Evolutionary conservation across 176 grass and related monocot species (phyloP).

Genomic region (Musa troglodytarum): DNA sequence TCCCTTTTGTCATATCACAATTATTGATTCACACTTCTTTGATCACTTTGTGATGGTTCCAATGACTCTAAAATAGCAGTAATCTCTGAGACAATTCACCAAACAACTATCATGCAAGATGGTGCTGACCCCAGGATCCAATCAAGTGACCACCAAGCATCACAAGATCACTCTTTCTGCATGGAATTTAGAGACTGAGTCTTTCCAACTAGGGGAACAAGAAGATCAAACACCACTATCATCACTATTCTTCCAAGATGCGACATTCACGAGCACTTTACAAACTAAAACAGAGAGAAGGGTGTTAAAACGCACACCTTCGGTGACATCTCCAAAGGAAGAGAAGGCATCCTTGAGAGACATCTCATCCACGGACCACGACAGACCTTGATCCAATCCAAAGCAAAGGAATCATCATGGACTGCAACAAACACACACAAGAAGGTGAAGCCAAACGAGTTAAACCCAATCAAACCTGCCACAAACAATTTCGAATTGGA

Average conservation of each 20-base stretch:
- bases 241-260: neutral
- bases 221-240: neutral
- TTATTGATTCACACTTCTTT: neutral
- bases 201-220: too few relatives aligned
- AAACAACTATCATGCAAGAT: constrained; percentile 18
- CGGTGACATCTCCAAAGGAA: constrained; percentile 63
- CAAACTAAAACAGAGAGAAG: neutral
- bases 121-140: neutral
- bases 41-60: neutral
- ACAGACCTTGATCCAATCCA: constrained; percentile 36
- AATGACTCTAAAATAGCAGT: neutral
- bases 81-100: constrained; percentile 15
- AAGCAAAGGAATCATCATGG: neutral
- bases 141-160: neutral
- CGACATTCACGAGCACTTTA: neutral
- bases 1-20: neutral
- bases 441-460: neutral
- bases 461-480: constrained; percentile 31
- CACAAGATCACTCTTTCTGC: neutral
- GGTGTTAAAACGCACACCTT: constrained; percentile 32
- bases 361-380: constrained; percentile 74
- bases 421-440: neutral
- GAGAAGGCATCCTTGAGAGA: constrained; percentile 79
- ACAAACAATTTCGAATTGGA: constrained; percentile 78
- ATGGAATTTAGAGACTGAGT: too few relatives aligned